Conservation (phyloP, 768 basidiomycete species). For the Fistulinella prunicolor region DNA sequence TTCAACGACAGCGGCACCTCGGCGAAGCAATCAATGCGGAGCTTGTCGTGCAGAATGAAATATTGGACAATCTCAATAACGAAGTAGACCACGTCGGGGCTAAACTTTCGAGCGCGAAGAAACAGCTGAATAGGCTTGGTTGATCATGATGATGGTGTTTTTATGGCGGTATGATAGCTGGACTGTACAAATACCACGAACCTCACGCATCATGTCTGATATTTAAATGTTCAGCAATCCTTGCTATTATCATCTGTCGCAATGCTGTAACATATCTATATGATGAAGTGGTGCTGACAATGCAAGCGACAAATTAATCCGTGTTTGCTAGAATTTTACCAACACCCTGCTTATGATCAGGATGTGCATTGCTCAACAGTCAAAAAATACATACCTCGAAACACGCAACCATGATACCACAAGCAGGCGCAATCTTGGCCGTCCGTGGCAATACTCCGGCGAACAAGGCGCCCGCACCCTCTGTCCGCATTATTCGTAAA, state of each 20-base stretch:
- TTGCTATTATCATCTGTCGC: conserved; percentile 19
- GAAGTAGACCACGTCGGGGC: conserved; percentile 76
- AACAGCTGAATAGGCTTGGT: conserved; percentile 77
- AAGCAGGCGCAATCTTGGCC: conserved; percentile 95
- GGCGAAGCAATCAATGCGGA: conserved; percentile 85
- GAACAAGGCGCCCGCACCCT: conserved; percentile 77
- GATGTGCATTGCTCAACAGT: conserved; percentile 4
- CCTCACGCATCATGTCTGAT: not conserved
- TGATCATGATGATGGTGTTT: conserved; percentile 26
- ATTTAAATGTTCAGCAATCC: too few species aligned
- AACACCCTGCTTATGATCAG: conserved; percentile 47
- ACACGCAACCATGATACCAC: conserved; percentile 97
- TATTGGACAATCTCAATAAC: conserved; percentile 73
- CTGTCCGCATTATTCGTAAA: conserved; percentile 66
- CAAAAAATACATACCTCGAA: conserved; percentile 64
- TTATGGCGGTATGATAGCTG: conserved; percentile 3
- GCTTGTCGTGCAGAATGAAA: conserved; percentile 78
- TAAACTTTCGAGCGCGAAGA: conserved; percentile 78
- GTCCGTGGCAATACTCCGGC: conserved; percentile 85
- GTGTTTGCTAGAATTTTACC: conserved; percentile 49
- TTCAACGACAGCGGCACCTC: conserved; percentile 81
- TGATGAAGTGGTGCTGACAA: conserved; percentile 17
- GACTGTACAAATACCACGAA: conserved; percentile 23
- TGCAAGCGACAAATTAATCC: conserved; percentile 11
- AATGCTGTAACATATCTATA: conserved; percentile 30